Evolutionary conservation across 2,329 filamentous ascomycete genomes (phyloP), one percentile per base, ranked within the genome.

Genomic region (Rasamsonia emersonii): DNA sequence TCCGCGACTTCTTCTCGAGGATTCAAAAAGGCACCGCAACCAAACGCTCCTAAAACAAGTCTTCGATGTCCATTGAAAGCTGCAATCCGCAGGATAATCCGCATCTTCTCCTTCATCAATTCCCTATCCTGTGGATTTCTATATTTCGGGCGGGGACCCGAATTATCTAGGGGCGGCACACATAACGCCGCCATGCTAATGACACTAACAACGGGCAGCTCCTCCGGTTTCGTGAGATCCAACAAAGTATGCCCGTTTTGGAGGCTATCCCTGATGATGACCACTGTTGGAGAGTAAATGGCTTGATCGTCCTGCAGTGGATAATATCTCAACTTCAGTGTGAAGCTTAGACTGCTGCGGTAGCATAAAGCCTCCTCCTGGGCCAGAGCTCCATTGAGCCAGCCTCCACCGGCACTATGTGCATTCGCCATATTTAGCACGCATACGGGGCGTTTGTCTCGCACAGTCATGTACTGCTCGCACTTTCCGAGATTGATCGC

Each of bases 301-400:
- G 63, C 71, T 33, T 65, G 65, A 4, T 62, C 54, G 9, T 62
- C 53, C 15, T 57, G 56, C 37, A 74, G 60, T 0, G 75, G 75
- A 47, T 80, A 80, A 46, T 68, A 69, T 3, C 44, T 30, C 6
- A 30, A 20, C 20, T 62, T 58, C n/a, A 66, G 49, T 2, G 57
- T 58, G 19, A 48, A 53, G 35, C 41, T 48, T 7, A 67, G 54
- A 23, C 53, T 67, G 35, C 68, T 74, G 25, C 78, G 71, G 49
- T 76, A 78, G 56, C 77, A 83, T 5, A 84, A 64, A 3, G 72
- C 69, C 59, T 84, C 79, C 56, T 84, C 79, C 52, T 84, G 79
- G 0, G 79, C 78, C 18, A 71, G 54, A 33, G 75, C 64, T 20
- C 79, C 79, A 21, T 65, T 65, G 4, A 68, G 49, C 68, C 77